These are phyloP conservation scores for Cercospora sp. DNA, from an alignment of 2,329 filamentous ascomycete genomes.

Conservation along the genomic window DNA sequence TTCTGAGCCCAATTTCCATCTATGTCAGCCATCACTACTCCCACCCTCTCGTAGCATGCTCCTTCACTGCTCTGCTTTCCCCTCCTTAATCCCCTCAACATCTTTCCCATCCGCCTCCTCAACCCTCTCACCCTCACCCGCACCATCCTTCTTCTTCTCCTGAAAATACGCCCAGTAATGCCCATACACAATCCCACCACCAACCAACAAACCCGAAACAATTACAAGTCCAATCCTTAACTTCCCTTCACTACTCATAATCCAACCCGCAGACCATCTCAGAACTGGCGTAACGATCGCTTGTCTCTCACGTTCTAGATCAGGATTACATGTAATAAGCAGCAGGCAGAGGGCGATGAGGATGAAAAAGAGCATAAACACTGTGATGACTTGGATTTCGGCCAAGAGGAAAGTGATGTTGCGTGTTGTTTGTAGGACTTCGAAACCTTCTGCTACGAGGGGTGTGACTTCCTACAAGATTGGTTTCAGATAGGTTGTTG, in stretches of 20 bases:
- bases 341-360: slow-evolving; percentile 43
- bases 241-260: slow-evolving; percentile 23
- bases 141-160: neutral
- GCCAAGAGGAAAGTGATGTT: slow-evolving; percentile 53
- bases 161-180: slow-evolving; percentile 25
- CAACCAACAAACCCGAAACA: neutral
- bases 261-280: slow-evolving; percentile 35
- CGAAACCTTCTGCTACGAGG: slow-evolving; percentile 51
- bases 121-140: slow-evolving; percentile 2
- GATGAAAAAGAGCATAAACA: slow-evolving; percentile 45
- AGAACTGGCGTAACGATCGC: slow-evolving; percentile 48
- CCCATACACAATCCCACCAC: slow-evolving; percentile 13
- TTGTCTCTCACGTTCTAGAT: slow-evolving; percentile 47
- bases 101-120: slow-evolving; percentile 13
- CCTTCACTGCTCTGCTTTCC: slow-evolving; percentile 18
- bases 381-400: slow-evolving; percentile 50
- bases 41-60: neutral
- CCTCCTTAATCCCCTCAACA: slow-evolving; percentile 21
- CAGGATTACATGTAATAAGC: slow-evolving; percentile 51
- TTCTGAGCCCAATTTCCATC: too few species aligned
- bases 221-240: slow-evolving; percentile 4
- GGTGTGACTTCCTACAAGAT: slow-evolving; percentile 45
- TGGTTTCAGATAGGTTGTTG: too few species aligned
- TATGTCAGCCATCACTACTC: neutral
- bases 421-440: slow-evolving; percentile 52